Evolutionary conservation across 768 basidiomycete genomes (phyloP).

Genomic region (Leucosporidium yakuticum): DNA sequence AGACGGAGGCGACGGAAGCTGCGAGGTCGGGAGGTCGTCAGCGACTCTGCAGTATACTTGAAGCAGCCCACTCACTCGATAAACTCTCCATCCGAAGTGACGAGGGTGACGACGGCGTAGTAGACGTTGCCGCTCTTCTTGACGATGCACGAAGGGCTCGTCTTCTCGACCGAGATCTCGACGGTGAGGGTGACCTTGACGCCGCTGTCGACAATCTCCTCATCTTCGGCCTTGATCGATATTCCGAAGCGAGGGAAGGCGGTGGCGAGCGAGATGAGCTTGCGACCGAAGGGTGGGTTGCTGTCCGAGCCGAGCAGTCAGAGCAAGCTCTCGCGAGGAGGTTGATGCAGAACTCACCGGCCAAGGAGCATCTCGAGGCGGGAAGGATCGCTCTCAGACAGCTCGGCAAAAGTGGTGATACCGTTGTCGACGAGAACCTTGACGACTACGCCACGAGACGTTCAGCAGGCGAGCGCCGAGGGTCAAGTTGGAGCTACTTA

Average conservation of each 20-base stretch:
- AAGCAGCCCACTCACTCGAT: slow-evolving; percentile 20
- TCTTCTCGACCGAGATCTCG: slow-evolving; percentile 15
- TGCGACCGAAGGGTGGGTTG: slow-evolving; percentile 29
- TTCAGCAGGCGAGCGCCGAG: too few species aligned
- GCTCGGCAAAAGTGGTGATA: slow-evolving; percentile 24
- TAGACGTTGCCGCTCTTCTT: slow-evolving; percentile 21
- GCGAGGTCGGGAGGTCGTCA: too few species aligned
- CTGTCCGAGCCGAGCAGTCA: not conserved
- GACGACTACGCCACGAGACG: not conserved
- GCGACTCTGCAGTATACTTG: not conserved
- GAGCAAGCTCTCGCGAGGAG: not conserved
- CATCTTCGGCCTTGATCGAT: not conserved
- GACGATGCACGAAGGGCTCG: slow-evolving; percentile 2
- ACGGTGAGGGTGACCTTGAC: slow-evolving; percentile 18
- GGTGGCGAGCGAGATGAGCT: slow-evolving; percentile 13
- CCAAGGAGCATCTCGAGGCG: slow-evolving; percentile 24
- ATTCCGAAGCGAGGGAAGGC: slow-evolving; percentile 28
- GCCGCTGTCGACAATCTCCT: slow-evolving; percentile 12
- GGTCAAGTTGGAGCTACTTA: not conserved
- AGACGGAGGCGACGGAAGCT: slow-evolving; percentile 28
- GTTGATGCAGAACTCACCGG: slow-evolving; percentile 5
- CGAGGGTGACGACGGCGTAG: slow-evolving; percentile 9
- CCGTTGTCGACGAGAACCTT: slow-evolving; percentile 24
- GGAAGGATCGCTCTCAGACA: slow-evolving; percentile 13
- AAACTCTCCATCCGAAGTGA: slow-evolving; percentile 29